A percentile compares a stretch with the other conserved stretches of the same genome.
These are phyloP conservation scores for Diospyros kaki DNA, from an alignment of 148 eudicot species.

Conservation along the genomic window DNA sequence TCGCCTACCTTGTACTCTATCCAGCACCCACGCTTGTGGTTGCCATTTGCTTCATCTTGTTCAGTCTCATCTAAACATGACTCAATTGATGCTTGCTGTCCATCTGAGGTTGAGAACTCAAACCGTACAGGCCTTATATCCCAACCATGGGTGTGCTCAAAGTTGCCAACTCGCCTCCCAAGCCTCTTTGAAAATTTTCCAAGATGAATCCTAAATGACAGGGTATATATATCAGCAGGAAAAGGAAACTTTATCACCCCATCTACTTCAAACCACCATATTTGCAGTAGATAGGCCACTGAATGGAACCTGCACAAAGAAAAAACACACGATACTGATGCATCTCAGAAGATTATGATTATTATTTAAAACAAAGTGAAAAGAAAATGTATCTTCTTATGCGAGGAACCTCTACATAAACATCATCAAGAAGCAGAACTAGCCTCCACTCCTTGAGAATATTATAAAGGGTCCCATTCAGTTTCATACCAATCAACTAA, in stretches of 20 bases:
- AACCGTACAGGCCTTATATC: constrained; percentile 81
- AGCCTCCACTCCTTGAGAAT: too few relatives aligned
- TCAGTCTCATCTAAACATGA: constrained; percentile 67
- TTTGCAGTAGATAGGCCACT: constrained; percentile 91
- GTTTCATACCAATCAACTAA: too few relatives aligned
- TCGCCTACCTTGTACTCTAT: constrained; percentile 88
- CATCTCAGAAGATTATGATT: neutral
- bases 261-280: constrained; percentile 99
- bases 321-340: neutral
- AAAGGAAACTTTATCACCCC: constrained; percentile 61
- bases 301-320: constrained; percentile 58
- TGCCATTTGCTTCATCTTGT: constrained; percentile 44
- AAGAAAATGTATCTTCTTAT: neutral
- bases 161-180: constrained; percentile 76
- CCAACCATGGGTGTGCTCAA: constrained; percentile 97
- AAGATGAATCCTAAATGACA: constrained; percentile 78
- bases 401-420: too few relatives aligned
- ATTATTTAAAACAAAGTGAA: neutral
- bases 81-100: constrained; percentile 64
- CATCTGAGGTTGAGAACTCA: constrained; percentile 77
- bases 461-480: too few relatives aligned
- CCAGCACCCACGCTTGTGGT: constrained; percentile 88
- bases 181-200: constrained; percentile 74
- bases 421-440: too few relatives aligned
- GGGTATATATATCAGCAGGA: constrained; percentile 71